Conservation (phyloP, 2,329 filamentous ascomycete species). For the Nemania sp. region DNA sequence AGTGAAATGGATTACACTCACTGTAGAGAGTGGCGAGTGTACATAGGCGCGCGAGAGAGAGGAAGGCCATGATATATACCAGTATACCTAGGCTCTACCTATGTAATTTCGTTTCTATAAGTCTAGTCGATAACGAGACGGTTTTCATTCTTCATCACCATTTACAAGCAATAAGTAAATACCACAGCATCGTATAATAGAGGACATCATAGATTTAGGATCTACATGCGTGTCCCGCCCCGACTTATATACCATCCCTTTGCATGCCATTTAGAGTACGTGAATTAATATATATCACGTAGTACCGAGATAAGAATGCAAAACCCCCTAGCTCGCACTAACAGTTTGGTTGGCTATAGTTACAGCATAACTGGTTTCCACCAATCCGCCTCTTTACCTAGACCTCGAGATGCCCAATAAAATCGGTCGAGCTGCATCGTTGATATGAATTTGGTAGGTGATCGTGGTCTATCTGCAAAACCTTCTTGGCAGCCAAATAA, state of each 20-base stretch:
- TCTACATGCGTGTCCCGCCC: not conserved
- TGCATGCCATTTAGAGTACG: not conserved
- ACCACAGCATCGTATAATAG: conserved; percentile 17
- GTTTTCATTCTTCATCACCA: not conserved
- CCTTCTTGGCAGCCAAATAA: not conserved
- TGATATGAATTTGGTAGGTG: not conserved
- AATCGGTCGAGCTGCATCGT: not conserved
- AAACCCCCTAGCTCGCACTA: not conserved
- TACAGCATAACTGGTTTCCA: not conserved
- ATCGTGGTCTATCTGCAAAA: not conserved
- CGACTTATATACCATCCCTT: conserved; percentile 15
- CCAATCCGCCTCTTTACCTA: not conserved
- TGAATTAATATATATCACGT: not conserved
- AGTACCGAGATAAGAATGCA: not conserved
- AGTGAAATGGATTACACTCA: conserved; percentile 34
- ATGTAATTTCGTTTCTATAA: no score
- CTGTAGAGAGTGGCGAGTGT: conserved; percentile 33
- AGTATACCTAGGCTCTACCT: not conserved
- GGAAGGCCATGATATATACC: conserved; percentile 30
- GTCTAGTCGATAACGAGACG: not conserved
- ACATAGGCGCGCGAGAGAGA: conserved; percentile 27
- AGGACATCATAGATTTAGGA: not conserved
- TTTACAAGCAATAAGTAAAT: not conserved
- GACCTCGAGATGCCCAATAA: not conserved
- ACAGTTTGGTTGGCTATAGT: not conserved